Evolutionary conservation across 495 filamentous ascomycete genomes (phyloP).

Genomic region (Penicillium bialowiezense): DNA sequence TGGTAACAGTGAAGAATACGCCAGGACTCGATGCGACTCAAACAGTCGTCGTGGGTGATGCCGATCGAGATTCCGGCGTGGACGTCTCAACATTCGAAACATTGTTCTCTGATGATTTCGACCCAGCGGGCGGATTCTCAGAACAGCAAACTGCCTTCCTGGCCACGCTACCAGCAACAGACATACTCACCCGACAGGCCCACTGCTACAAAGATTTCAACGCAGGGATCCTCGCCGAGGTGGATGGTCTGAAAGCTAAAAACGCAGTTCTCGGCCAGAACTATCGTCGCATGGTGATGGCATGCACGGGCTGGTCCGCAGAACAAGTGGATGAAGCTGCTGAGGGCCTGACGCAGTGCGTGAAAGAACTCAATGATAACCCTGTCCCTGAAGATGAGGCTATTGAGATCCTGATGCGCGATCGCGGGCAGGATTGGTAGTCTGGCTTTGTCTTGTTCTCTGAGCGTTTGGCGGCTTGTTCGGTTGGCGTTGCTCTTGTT

Average conservation of each 20-base stretch:
- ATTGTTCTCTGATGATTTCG: slow-evolving; percentile 36
- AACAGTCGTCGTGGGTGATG: slow-evolving; percentile 46
- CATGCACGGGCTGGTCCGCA: slow-evolving; percentile 44
- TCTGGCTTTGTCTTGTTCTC: slow-evolving; percentile 3
- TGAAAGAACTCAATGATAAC: slow-evolving; percentile 49
- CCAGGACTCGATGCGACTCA: slow-evolving; percentile 29
- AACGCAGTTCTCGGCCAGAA: slow-evolving; percentile 46
- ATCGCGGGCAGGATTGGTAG: slow-evolving; percentile 50
- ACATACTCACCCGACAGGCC: slow-evolving; percentile 27
- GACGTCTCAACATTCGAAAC: slow-evolving; percentile 36
- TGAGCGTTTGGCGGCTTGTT: slow-evolving; percentile 20
- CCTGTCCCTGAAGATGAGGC: slow-evolving; percentile 47
- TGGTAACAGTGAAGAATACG: slow-evolving; percentile 31
- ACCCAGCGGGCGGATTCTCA: slow-evolving; percentile 36
- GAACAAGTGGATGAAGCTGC: slow-evolving; percentile 48
- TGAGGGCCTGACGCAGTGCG: slow-evolving; percentile 44
- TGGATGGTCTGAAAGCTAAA: slow-evolving; percentile 39
- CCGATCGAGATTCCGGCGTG: slow-evolving; percentile 51
- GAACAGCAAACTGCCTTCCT: slow-evolving; percentile 36
- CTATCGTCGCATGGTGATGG: slow-evolving; percentile 50
- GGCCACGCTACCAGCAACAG: slow-evolving; percentile 24
- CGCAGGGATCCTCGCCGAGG: slow-evolving; percentile 33
- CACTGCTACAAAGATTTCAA: slow-evolving; percentile 37
- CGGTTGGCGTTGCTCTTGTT: slow-evolving; percentile 20
- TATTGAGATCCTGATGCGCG: slow-evolving; percentile 48